phyloP scores from a whole-genome alignment of 106 monocot species.

The Dendrobium chrysotoxum region DNA sequence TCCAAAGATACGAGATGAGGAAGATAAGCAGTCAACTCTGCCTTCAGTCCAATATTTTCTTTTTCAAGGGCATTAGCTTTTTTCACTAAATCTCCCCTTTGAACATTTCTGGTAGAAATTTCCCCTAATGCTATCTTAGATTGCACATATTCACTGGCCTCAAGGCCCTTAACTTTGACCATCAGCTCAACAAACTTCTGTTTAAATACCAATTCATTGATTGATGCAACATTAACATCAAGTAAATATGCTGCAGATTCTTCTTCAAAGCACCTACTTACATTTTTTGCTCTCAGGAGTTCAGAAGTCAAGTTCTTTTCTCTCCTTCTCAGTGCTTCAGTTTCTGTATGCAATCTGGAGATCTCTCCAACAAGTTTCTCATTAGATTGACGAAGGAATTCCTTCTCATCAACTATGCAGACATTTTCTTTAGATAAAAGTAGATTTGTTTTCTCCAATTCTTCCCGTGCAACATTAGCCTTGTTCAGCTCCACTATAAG shows the following conservation, averaged over 20 bases:
- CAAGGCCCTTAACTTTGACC: slow-evolving; percentile 25
- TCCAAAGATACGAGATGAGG: slow-evolving; percentile 29
- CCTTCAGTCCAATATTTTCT: slow-evolving; percentile 36
- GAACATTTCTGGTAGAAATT: slow-evolving; percentile 17
- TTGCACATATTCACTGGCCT: slow-evolving; percentile 21
- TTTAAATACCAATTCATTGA: slow-evolving; percentile 32
- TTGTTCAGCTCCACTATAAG: slow-evolving; percentile 21
- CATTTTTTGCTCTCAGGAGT: slow-evolving; percentile 18
- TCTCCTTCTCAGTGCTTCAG: slow-evolving; percentile 20
- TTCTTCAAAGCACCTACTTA: slow-evolving; percentile 25
- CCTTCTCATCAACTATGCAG: slow-evolving; percentile 22
- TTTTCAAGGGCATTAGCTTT: slow-evolving; percentile 19
- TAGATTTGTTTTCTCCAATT: slow-evolving; percentile 26
- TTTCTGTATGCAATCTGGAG: slow-evolving; percentile 16
- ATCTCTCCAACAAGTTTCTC: slow-evolving; percentile 17
- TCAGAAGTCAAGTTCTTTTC: slow-evolving; percentile 23
- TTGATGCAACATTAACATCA: slow-evolving; percentile 27
- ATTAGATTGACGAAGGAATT: slow-evolving; percentile 22
- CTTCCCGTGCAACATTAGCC: slow-evolving; percentile 18
- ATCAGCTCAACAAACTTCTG: slow-evolving; percentile 49
- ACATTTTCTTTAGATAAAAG: slow-evolving; percentile 15
- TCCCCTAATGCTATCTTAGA: slow-evolving; percentile 16
- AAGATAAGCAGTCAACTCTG: slow-evolving; percentile 30
- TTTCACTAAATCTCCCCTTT: slow-evolving; percentile 13
- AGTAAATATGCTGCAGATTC: slow-evolving; percentile 28